Conservation (phyloP, 495 filamentous ascomycete genomes). For the Glutinoglossum americanum region DNA sequence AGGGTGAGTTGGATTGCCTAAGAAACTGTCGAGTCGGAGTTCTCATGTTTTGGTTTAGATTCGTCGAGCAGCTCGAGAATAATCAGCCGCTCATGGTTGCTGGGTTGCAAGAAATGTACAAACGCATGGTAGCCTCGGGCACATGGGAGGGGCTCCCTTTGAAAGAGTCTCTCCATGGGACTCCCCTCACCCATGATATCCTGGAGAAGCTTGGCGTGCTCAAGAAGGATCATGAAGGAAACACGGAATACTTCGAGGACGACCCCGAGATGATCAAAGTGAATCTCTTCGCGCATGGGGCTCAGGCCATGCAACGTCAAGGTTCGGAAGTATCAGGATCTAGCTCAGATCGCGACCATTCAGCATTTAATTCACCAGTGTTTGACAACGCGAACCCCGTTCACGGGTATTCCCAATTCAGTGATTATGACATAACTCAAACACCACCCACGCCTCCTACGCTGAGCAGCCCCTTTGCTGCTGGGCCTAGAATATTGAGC, state of each 20-base stretch:
- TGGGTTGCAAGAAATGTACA: conserved; percentile 38
- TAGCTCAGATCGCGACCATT: neutral
- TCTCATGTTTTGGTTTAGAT: conserved; percentile 19
- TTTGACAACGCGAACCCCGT: neutral
- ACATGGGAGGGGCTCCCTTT: conserved; percentile 33
- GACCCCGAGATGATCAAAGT: conserved; percentile 1
- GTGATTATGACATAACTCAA: neutral
- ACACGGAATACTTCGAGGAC: neutral
- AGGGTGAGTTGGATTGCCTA: conserved; percentile 24
- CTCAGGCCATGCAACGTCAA: neutral
- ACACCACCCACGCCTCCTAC: neutral
- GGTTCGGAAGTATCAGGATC: neutral
- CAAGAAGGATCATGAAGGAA: conserved; percentile 4
- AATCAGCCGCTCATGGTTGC: conserved; percentile 42
- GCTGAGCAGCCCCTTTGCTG: neutral
- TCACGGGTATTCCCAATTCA: neutral
- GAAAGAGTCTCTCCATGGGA: conserved; percentile 29
- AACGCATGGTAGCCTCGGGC: conserved; percentile 25
- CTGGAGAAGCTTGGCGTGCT: conserved; percentile 36
- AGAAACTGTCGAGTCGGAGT: neutral
- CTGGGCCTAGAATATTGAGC: neutral
- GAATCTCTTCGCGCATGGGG: neutral
- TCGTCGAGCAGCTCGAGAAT: conserved; percentile 52
- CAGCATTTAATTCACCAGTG: neutral
- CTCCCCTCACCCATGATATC: conserved; percentile 45